These are phyloP conservation scores for Epichloe hybrida DNA, from an alignment of 2,329 filamentous ascomycete species.

Conservation along the genomic window DNA sequence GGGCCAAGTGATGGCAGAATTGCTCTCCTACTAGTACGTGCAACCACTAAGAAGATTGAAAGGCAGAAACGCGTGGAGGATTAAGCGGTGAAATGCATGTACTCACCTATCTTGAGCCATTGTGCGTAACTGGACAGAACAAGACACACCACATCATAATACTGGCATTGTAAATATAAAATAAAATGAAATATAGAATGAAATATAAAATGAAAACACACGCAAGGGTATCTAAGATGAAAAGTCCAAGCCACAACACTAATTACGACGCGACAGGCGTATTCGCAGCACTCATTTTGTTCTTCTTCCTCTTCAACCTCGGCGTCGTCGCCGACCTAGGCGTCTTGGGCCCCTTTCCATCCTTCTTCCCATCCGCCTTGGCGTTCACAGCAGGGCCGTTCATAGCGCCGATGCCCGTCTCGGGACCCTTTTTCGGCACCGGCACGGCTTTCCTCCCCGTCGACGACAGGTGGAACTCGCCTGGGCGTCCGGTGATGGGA, in stretches of 20 bases:
- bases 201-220: background rate
- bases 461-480: slow-evolving; percentile 50
- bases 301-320: slow-evolving; percentile 35
- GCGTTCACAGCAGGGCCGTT: slow-evolving; percentile 25
- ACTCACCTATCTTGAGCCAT: no score
- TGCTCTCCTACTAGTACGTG: no score
- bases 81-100: no score
- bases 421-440: slow-evolving; percentile 18
- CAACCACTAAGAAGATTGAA: no score
- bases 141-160: background rate
- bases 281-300: slow-evolving; percentile 25
- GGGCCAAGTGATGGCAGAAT: no score
- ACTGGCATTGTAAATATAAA: background rate
- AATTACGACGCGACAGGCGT: slow-evolving; percentile 19
- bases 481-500: slow-evolving; percentile 51
- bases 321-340: slow-evolving; percentile 26
- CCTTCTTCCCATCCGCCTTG: slow-evolving; percentile 32
- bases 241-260: background rate
- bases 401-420: slow-evolving; percentile 21
- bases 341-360: slow-evolving; percentile 31
- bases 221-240: background rate
- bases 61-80: no score
- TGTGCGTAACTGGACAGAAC: no score
- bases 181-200: no score
- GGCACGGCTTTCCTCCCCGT: slow-evolving; percentile 38